Percentiles rank a stretch among this genome's conserved stretches.
These are phyloP conservation scores for Aspergillus ustus DNA, from an alignment of 2,329 filamentous ascomycete species.

Conservation along the genomic window DNA sequence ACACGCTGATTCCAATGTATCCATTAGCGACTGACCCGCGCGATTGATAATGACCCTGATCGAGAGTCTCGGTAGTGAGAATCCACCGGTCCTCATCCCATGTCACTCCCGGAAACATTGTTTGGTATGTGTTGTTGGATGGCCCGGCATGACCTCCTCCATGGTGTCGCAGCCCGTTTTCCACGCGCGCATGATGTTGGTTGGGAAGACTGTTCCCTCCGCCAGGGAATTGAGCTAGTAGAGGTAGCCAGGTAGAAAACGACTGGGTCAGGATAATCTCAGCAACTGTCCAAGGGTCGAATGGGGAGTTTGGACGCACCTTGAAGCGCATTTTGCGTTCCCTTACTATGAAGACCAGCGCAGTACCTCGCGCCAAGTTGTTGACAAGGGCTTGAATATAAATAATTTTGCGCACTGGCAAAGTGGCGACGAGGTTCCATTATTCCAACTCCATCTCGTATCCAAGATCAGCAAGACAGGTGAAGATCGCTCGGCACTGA, in stretches of 20 bases:
- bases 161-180: conserved; percentile 5
- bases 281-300: not conserved
- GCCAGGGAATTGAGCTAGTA: conserved; percentile 17
- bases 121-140: conserved; percentile 47
- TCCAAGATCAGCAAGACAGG: conserved; percentile 14
- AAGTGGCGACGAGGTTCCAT: not conserved
- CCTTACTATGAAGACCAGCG: not conserved
- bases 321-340: conserved; percentile 22
- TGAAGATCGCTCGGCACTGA: conserved; percentile 22
- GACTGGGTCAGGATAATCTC: conserved; percentile 9
- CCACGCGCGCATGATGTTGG: conserved; percentile 23
- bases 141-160: conserved; percentile 16
- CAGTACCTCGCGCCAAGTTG: not conserved
- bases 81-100: conserved; percentile 65
- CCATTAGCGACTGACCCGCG: conserved; percentile 66
- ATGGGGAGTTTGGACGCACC: conserved; percentile 6
- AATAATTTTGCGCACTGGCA: conserved; percentile 5
- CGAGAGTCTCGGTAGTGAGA: conserved; percentile 57
- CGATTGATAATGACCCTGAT: conserved; percentile 64
- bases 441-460: conserved; percentile 16
- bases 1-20: conserved; percentile 67
- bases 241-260: conserved; percentile 11
- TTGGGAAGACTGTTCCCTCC: conserved; percentile 1
- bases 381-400: not conserved
- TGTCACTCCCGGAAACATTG: conserved; percentile 57